A percentile compares a stretch with the other conserved stretches of the same genome.
Conservation (phyloP, 2,329 filamentous ascomycete genomes). For the Neonectria sp. region DNA sequence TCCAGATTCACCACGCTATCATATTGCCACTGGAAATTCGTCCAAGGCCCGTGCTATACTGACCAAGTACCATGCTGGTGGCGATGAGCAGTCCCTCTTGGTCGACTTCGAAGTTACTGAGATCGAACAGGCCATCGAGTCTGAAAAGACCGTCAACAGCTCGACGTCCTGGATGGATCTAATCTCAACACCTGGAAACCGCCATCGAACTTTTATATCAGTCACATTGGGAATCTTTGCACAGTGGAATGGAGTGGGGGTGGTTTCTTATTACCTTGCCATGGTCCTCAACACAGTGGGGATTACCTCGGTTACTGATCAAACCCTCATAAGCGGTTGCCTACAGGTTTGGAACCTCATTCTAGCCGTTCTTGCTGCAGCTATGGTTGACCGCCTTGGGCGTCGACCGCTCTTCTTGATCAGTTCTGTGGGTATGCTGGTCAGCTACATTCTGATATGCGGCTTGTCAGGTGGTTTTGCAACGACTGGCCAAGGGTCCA, state of each 20-base stretch:
- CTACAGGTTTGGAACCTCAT: slow-evolving; percentile 53
- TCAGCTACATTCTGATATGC: background rate
- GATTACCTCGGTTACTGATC: slow-evolving; percentile 55
- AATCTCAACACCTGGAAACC: slow-evolving; percentile 25
- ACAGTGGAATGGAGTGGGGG: slow-evolving; percentile 27
- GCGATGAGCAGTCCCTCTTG: slow-evolving; percentile 12
- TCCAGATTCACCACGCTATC: slow-evolving; percentile 28
- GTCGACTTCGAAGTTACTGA: slow-evolving; percentile 29
- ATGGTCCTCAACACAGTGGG: slow-evolving; percentile 55
- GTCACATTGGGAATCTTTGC: slow-evolving; percentile 25
- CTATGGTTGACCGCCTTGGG: slow-evolving; percentile 37
- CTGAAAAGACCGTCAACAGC: slow-evolving; percentile 3
- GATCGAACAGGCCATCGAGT: slow-evolving; percentile 33
- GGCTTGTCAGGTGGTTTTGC: background rate
- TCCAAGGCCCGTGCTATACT: slow-evolving; percentile 19
- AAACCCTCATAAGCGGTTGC: slow-evolving; percentile 41
- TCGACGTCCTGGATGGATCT: slow-evolving; percentile 21
- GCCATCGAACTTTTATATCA: slow-evolving; percentile 26
- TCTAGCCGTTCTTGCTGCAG: slow-evolving; percentile 52
- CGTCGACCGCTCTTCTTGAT: background rate
- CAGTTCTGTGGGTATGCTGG: background rate
- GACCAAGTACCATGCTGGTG: slow-evolving; percentile 28
- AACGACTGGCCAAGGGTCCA: background rate
- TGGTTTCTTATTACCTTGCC: slow-evolving; percentile 53
- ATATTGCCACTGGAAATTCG: background rate